Base-by-base conservation (phyloP, 1,139 yeast species). In the Debaryomycetaceae sp. region DNA sequence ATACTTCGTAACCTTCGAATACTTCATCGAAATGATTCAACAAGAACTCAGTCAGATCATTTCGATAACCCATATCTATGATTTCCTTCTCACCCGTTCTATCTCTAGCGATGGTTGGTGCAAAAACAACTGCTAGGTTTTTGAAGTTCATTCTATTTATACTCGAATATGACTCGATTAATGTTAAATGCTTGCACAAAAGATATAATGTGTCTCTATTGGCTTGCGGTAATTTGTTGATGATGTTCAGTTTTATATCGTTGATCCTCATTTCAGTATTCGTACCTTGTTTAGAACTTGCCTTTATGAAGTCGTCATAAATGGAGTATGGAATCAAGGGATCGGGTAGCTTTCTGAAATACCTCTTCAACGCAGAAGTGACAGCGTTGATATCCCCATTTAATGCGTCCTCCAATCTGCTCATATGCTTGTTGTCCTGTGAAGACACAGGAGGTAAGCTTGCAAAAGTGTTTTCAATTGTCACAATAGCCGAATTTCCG, bases 61-160 rank as follows among this genome's bases (percentile, higher is more conserved):
- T 90, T 59, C 95, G 78, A 47, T 81, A 78, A 23, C 85, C 87
- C 89, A 90, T 90, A 60, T 93, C 99, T 44, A 75, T 59, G 66
- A 93, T 82, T 62, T 95, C 99, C 49, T 86, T 79, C 51, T 87
- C 90, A 5, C 96, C 96, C 24, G 83, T 77, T 49, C 75, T 72
- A 54, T 90, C 97, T 48, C 97, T 74, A 0, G 90, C 87, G 42
- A 93, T 70, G 4, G 98, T 90, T 1, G 99, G 99, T 0, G 98
- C 97, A 73, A 93, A 93, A 14, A 93, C 97, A 42, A 95, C 93
- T 1, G 97, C 86, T 46, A 95, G 66, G 57, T 95, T 90, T 61
- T 83, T 82, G 52, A 79, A 70, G 31, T 80, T 87, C 99, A 93
- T 93, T 61, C 87, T 73, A 57, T 86, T 87, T 36, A 66, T 60